A percentile compares a stretch with the other conserved stretches of the same genome.
phyloP scores from a whole-genome alignment of 176 grass and related monocot species.

The Bonia amplexicaulis region DNA sequence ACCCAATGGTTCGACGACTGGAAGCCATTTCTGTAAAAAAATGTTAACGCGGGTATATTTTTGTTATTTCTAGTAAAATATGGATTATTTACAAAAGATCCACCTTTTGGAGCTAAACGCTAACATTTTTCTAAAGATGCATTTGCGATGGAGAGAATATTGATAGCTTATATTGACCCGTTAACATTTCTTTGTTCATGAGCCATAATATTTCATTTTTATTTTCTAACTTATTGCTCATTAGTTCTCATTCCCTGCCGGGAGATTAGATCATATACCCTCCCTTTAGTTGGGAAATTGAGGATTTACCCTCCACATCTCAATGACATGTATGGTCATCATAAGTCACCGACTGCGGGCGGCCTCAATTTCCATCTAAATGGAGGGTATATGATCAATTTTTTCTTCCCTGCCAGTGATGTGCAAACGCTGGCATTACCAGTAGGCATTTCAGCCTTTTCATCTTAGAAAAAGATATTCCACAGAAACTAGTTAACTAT shows the following conservation, averaged over 20 bases:
- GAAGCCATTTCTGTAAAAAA: too few relatives aligned
- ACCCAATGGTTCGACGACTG: too few relatives aligned
- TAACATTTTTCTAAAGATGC: constrained; percentile 1
- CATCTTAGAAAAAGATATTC: neutral
- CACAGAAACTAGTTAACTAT: neutral
- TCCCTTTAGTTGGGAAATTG: too few relatives aligned
- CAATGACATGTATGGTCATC: too few relatives aligned
- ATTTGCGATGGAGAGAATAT: neutral
- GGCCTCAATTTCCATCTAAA: too few relatives aligned
- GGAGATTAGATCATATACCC: too few relatives aligned
- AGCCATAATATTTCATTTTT: neutral
- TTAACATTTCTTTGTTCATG: neutral
- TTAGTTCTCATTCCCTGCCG: neutral
- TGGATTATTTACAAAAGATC: too few relatives aligned
- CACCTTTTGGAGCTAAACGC: constrained; percentile 24
- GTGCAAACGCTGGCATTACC: neutral
- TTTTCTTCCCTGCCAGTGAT: neutral
- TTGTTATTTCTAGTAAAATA: too few relatives aligned
- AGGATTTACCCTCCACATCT: too few relatives aligned
- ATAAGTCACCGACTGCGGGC: too few relatives aligned
- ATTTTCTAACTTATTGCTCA: neutral
- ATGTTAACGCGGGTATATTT: too few relatives aligned
- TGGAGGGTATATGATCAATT: too few relatives aligned
- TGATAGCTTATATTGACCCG: neutral
- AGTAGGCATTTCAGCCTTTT: neutral